Base-by-base conservation (phyloP, 352 stramenopile species). In the Aphanomyces astaci region DNA sequence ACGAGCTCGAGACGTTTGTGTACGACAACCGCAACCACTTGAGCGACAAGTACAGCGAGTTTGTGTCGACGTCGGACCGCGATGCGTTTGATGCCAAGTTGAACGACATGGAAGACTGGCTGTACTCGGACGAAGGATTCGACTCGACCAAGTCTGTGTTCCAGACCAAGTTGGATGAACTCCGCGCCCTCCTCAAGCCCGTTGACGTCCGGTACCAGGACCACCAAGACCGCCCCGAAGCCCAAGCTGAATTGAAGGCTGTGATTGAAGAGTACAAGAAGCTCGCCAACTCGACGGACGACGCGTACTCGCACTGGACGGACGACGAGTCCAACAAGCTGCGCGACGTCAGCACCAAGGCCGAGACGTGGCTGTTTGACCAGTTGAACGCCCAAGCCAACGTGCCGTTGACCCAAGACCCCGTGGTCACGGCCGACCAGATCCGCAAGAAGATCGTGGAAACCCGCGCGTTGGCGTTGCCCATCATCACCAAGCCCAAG, bases 1-100 rank as follows among this genome's bases (percentile, higher is more conserved):
- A 99, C 78, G 97, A 99, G 75, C 84, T 99, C 31, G 97, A 99
- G 77, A 97, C 89, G 46, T 99, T 99, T 77, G 96, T 99, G 74
- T 99, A 99, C 81, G 89, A 96, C 75, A 98, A 99, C 95, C 92
- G 97, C 59, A 97, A 99, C 84, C 96, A 98, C 69, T 75, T 98
- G 64, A 78, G 78, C 70, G 87, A 92, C 68, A 80, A 82, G 64
- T 82, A 97, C 32, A 75, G 82, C 25, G 77, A 79, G 25, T 98
- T 96, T 75, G 90, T 93, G 62, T 95, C 94, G 25, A 73, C 89
- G n/a, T 76, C 82, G 51, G 96, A 98, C 78, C 93, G 92, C 74
- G 70, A 70, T 46, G 81, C 75, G 25, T 92, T 99, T 51, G 83
- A 95, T 49, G 75, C 86, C 11, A 81, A 95, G 72, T 81, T 99